phyloP scores from a whole-genome alignment of 192 early-diverging fungal genomes.

The Chytriomyces sp. region DNA sequence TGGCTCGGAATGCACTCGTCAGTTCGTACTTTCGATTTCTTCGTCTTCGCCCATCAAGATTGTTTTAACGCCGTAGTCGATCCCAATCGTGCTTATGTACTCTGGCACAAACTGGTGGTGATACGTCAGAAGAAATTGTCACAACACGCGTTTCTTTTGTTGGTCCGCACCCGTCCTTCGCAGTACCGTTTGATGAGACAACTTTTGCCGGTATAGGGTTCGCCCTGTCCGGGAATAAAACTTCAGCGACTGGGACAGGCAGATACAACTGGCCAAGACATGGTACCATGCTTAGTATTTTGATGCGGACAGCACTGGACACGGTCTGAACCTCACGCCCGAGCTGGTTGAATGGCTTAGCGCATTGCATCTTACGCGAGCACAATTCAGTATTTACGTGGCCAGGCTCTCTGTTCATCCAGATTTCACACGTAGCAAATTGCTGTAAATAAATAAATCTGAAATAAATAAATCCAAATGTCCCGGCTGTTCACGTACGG shows the following conservation, averaged over 20 bases:
- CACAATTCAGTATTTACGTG: conserved; percentile 30
- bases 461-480: conserved; percentile 9
- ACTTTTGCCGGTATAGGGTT: conserved; percentile 58
- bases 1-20: background rate
- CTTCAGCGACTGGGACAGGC: background rate
- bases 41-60: conserved; percentile 32
- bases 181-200: conserved; percentile 66
- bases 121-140: background rate
- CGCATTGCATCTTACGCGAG: conserved; percentile 7
- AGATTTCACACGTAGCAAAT: background rate
- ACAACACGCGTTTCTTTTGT: background rate
- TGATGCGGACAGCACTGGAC: conserved; percentile 39
- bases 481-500: conserved; percentile 29
- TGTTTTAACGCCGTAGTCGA: conserved; percentile 68
- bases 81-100: conserved; percentile 66
- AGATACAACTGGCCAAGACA: too few relatives aligned
- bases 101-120: conserved; percentile 54
- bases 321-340: conserved; percentile 20
- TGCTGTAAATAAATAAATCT: too few relatives aligned
- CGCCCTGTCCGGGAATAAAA: conserved; percentile 35
- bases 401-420: conserved; percentile 46
- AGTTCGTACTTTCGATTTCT: conserved; percentile 40
- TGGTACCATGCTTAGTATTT: conserved; percentile 46
- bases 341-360: background rate
- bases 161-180: conserved; percentile 47